phyloP scores from a whole-genome alignment of 179 eudicot species.

The Camellia oleifera region DNA sequence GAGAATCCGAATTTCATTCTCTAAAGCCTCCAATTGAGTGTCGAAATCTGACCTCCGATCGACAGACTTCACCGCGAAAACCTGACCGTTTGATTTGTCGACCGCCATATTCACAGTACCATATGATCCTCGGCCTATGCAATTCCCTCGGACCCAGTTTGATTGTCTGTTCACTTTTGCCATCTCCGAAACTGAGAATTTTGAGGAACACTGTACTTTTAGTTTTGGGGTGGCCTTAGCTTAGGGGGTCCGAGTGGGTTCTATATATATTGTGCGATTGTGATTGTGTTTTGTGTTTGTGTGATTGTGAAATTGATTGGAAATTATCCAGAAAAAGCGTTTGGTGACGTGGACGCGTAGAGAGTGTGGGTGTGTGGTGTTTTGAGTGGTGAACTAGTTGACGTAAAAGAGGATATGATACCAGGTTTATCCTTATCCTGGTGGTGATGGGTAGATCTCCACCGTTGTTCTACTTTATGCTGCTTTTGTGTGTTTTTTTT shows the following conservation, averaged over 20 bases:
- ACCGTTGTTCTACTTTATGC: conserved; percentile 14
- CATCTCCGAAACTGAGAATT: conserved; percentile 1
- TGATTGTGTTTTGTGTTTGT: not conserved
- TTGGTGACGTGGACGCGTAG: conserved; percentile 9
- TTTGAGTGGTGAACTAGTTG: conserved; percentile 4
- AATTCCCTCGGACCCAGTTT: conserved; percentile 36
- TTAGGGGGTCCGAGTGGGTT: not conserved
- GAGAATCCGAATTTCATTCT: conserved; percentile 46
- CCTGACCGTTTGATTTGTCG: conserved; percentile 26
- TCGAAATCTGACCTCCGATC: conserved; percentile 11
- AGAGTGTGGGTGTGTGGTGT: not conserved
- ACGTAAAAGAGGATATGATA: conserved; percentile 16
- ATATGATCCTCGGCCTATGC: conserved; percentile 47
- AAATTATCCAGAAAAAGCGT: conserved; percentile 8
- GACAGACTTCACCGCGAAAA: conserved; percentile 56
- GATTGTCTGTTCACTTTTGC: not conserved
- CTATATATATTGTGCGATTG: not conserved
- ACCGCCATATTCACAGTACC: conserved; percentile 44
- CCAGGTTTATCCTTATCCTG: conserved; percentile 37
- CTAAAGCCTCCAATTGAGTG: conserved; percentile 33
- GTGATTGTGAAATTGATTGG: not conserved
- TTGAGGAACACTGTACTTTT: not conserved
- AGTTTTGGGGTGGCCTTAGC: conserved; percentile 10
- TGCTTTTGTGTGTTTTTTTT: not conserved
- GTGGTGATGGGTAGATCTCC: conserved; percentile 2